Percentiles rank a stretch among this genome's conserved stretches.
These are phyloP conservation scores for Aspergillus ostianus DNA, from an alignment of 495 filamentous ascomycete species.

Conservation along the genomic window DNA sequence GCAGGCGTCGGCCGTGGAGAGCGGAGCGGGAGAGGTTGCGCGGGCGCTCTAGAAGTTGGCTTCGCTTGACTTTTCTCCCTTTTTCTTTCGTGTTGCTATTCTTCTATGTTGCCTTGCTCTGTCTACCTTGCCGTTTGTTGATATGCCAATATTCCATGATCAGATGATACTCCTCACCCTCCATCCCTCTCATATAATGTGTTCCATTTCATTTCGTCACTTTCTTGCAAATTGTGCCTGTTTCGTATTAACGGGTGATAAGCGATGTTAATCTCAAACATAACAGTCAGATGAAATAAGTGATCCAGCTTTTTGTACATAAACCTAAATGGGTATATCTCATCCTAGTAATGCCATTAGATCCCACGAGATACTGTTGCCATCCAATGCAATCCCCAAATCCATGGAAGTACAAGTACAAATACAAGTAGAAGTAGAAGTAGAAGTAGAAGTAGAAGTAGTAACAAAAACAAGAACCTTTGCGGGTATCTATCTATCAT, in stretches of 20 bases:
- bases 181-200: neutral
- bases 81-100: slow-evolving; percentile 12
- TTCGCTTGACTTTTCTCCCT: slow-evolving; percentile 2
- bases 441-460: slow-evolving; percentile 4
- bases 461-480: slow-evolving; percentile 19
- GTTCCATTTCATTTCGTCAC: neutral
- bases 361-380: neutral
- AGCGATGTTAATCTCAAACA: slow-evolving; percentile 5
- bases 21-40: slow-evolving; percentile 79
- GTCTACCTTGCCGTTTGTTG: neutral
- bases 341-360: neutral
- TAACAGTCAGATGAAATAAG: neutral
- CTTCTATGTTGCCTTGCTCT: slow-evolving; percentile 6
- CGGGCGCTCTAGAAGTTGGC: slow-evolving; percentile 52
- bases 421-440: slow-evolving; percentile 6
- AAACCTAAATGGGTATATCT: neutral
- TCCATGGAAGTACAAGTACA: neutral
- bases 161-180: slow-evolving; percentile 11
- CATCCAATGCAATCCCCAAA: neutral
- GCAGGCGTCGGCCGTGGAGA: slow-evolving; percentile 65
- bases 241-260: neutral
- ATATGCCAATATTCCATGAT: slow-evolving; percentile 4
- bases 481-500: slow-evolving; percentile 25
- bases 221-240: neutral
- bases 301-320: neutral